phyloP scores from a whole-genome alignment of 805 yeast species.

The Candida succiphila region DNA sequence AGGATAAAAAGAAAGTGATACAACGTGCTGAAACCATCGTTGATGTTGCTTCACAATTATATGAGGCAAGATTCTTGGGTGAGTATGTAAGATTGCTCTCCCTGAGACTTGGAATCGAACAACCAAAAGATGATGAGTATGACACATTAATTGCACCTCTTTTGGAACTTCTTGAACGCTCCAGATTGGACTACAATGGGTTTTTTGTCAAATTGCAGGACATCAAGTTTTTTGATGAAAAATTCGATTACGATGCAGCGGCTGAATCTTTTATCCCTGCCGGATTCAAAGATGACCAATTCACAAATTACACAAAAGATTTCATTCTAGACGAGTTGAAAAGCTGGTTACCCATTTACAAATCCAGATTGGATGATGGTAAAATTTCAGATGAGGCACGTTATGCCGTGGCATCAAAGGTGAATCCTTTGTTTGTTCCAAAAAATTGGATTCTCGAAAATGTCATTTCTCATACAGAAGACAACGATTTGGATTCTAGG shows the following conservation, averaged over 20 bases:
- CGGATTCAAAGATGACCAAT: slow-evolving; percentile 15
- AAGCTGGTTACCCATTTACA: slow-evolving; percentile 46
- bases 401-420: slow-evolving; percentile 26
- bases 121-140: slow-evolving; percentile 28
- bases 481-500: slow-evolving; percentile 38
- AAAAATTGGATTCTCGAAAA: slow-evolving; percentile 82
- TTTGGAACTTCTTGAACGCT: slow-evolving; percentile 46
- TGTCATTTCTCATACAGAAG: slow-evolving; percentile 52
- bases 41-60: slow-evolving; percentile 53
- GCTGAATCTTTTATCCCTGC: slow-evolving; percentile 19
- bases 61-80: slow-evolving; percentile 49
- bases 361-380: slow-evolving; percentile 28
- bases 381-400: slow-evolving; percentile 19
- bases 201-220: slow-evolving; percentile 63
- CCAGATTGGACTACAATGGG: slow-evolving; percentile 69
- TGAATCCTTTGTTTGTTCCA: slow-evolving; percentile 77
- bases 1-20: slow-evolving; percentile 39
- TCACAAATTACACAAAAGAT: slow-evolving; percentile 19
- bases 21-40: slow-evolving; percentile 58
- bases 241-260: slow-evolving; percentile 20
- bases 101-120: slow-evolving; percentile 57
- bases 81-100: slow-evolving; percentile 50
- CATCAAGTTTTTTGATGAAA: slow-evolving; percentile 22
- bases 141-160: slow-evolving; percentile 45
- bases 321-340: slow-evolving; percentile 31